These are phyloP conservation scores for Gonium pectorale DNA, from an alignment of 139 green algal genomes.

Conservation along the genomic window DNA sequence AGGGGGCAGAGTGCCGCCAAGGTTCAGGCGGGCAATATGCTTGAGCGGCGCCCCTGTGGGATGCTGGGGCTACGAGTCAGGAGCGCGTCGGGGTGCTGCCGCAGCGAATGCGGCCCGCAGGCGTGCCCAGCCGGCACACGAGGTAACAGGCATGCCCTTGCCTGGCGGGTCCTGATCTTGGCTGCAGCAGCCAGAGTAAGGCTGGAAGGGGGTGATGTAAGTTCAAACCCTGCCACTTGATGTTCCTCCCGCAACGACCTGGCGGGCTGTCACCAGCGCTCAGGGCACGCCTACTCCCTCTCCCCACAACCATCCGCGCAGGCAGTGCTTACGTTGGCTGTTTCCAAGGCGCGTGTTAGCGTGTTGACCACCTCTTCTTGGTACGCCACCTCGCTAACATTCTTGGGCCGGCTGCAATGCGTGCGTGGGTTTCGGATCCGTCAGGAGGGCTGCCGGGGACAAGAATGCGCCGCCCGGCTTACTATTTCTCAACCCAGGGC, in stretches of 20 bases:
- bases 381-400: conserved; percentile 92
- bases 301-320: too few relatives aligned
- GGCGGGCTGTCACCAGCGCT: too few relatives aligned
- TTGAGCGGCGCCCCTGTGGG: too few relatives aligned
- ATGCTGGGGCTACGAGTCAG: too few relatives aligned
- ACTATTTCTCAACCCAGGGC: conserved; percentile 70
- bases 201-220: too few relatives aligned
- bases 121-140: too few relatives aligned
- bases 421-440: not conserved
- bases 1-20: not conserved
- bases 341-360: conserved; percentile 86
- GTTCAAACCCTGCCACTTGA: too few relatives aligned
- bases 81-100: not conserved
- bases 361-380: conserved; percentile 95
- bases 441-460: not conserved
- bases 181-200: not conserved
- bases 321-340: conserved; percentile 84
- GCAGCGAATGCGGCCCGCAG: too few relatives aligned
- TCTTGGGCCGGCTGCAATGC: conserved; percentile 82
- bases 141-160: too few relatives aligned
- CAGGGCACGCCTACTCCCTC: too few relatives aligned
- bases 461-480: not conserved
- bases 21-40: too few relatives aligned
- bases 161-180: not conserved
- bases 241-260: too few relatives aligned